These are phyloP conservation scores for Hemisphaericaspora xylofermentans DNA, from an alignment of 1,139 yeast genomes.

Conservation along the genomic window DNA sequence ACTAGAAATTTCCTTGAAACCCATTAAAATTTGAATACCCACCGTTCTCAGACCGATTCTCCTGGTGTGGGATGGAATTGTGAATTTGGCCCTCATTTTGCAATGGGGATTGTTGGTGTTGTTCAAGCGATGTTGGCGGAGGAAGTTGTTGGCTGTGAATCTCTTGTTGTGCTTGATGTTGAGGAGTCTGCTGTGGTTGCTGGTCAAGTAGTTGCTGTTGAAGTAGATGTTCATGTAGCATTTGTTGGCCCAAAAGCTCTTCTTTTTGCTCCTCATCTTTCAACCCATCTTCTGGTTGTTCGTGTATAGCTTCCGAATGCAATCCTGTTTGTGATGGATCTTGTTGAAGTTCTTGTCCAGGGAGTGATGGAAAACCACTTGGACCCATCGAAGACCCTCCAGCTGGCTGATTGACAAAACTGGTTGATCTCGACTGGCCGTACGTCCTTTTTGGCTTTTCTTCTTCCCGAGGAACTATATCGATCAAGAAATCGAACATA, in stretches of 20 bases:
- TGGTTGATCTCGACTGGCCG: constrained; percentile 17
- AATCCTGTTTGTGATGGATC: background rate
- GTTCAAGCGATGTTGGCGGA: constrained; percentile 4
- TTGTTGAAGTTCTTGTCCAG: constrained; percentile 8
- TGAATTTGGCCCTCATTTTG: background rate
- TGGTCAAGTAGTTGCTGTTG: constrained; percentile 14
- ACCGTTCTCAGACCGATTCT: background rate
- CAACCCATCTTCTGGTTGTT: constrained; percentile 8
- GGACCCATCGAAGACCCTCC: constrained; percentile 1
- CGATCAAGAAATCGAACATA: constrained; percentile 95
- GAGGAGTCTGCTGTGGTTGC: constrained; percentile 8
- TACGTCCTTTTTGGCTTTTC: constrained; percentile 51
- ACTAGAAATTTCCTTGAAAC: constrained; percentile 6
- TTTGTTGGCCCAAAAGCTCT: constrained; percentile 12
- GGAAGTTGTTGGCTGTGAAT: constrained; percentile 10
- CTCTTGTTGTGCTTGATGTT: constrained; percentile 8
- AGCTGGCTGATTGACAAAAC: constrained; percentile 10
- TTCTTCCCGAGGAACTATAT: constrained; percentile 87
- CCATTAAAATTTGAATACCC: constrained; percentile 6
- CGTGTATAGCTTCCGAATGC: constrained; percentile 4
- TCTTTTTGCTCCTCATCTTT: constrained; percentile 4
- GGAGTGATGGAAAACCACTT: constrained; percentile 5
- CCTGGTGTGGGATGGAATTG: background rate
- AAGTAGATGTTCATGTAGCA: constrained; percentile 17
- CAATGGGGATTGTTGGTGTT: background rate